Base-by-base conservation (phyloP, 345 rosid species). In the Pugionium dolabratum region DNA sequence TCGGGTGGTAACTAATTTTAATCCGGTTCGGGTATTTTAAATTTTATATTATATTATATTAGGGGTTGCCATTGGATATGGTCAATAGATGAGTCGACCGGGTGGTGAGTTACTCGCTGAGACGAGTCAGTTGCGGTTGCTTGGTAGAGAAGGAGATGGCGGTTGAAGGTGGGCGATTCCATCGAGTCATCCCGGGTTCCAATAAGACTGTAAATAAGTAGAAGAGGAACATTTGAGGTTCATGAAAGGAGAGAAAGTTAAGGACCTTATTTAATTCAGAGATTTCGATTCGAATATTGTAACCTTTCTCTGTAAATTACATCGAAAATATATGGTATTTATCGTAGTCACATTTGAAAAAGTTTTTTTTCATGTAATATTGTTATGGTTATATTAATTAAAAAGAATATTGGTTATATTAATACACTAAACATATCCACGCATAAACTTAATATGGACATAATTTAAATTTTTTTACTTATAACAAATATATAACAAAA, bases 121-220 rank as follows among this genome's bases (percentile, higher is more conserved):
- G 76, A 34, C 55, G 54, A 57, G 52, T 32, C 48, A 28, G 55
- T 45, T 35, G 31, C 7, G 34, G 25, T 37, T 6, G 34, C 18
- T 18, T 18, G 41, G 51, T 26, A 46, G 63, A 48, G 57, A 56
- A 46, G 89, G 95, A 76, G 95, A 87, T 80, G 89, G 95, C 95
- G 74, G 37, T 61, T 39, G 47, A 37, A 37, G 79, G 72, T 43
- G 75, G 78, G 70, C 75, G 82, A 71, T 44, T 76, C 77, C 66
- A 84, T 85, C 82, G 79, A 82, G 91, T 88, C 89, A 79, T 88
- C 91, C 91, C 79, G 75, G 68, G 84, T 81, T 82, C 66, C 39
- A 72, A 54, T 78, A 35, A 48, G 57, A 57, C 33, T 72, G 71
- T 64, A 58, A 58, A 50, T 72, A 47, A 67, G 36, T 18, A 18